phyloP scores from a whole-genome alignment of 352 stramenopile species.

The Pythium myriotylum region DNA sequence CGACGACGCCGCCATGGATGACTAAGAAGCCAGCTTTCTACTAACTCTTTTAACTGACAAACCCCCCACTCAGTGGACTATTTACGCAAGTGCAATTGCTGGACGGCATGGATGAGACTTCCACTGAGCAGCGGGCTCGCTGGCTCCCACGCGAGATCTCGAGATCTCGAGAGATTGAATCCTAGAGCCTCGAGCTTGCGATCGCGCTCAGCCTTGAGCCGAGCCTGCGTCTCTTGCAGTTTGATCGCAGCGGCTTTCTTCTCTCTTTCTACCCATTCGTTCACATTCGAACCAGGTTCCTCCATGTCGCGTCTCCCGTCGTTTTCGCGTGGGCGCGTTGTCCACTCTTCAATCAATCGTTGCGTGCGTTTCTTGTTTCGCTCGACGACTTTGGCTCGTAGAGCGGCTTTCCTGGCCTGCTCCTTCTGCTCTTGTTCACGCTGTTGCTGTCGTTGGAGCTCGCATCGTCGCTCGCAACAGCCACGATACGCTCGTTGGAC shows the following conservation, averaged over 20 bases:
- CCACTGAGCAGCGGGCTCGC: not conserved
- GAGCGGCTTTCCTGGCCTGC: conserved; percentile 35
- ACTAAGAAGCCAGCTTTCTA: not conserved
- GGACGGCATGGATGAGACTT: conserved; percentile 18
- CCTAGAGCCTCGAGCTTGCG: not conserved
- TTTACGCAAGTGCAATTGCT: conserved; percentile 18
- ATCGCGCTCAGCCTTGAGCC: conserved; percentile 8
- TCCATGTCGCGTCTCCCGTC: not conserved
- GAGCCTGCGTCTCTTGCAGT: not conserved
- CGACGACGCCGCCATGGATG: conserved; percentile 4
- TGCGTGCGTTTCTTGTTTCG: conserved; percentile 48
- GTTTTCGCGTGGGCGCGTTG: not conserved
- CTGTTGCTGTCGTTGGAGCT: conserved; percentile 17
- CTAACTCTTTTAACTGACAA: too few relatives aligned
- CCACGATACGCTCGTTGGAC: conserved; percentile 43
- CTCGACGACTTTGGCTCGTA: conserved; percentile 39
- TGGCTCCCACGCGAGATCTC: not conserved
- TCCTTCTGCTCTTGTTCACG: conserved; percentile 31
- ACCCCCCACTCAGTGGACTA: too few relatives aligned
- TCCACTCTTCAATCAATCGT: conserved; percentile 16
- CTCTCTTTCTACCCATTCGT: conserved; percentile 9
- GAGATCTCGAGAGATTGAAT: not conserved
- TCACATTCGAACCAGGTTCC: not conserved
- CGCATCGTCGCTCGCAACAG: conserved; percentile 15
- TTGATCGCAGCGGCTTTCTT: not conserved